These are phyloP conservation scores for Spatholobus suberectus DNA, from an alignment of 306 rosid genomes.

Conservation along the genomic window DNA sequence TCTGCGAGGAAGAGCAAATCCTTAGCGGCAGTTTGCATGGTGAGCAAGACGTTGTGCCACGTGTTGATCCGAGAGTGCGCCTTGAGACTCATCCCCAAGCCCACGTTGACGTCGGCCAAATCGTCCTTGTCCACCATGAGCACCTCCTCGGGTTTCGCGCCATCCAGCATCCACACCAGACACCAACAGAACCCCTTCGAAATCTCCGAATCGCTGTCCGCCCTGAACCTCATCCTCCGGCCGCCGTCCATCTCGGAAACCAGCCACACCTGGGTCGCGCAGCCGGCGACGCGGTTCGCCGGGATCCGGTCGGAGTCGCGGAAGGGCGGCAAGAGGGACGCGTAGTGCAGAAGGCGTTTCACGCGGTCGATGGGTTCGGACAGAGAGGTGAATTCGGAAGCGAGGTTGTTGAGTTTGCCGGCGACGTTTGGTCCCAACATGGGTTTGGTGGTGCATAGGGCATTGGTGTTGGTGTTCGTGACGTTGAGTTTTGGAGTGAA, in stretches of 20 bases:
- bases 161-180: conserved; percentile 69
- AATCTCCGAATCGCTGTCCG: conserved; percentile 88
- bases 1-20: conserved; percentile 33
- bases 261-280: conserved; percentile 80
- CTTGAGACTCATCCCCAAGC: conserved; percentile 46
- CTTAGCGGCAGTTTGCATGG: conserved; percentile 68
- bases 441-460: not conserved
- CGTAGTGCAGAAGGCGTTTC: conserved; percentile 71
- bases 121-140: conserved; percentile 49
- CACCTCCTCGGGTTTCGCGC: conserved; percentile 66
- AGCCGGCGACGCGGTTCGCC: conserved; percentile 66
- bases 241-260: conserved; percentile 57
- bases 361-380: conserved; percentile 76
- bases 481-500: not conserved
- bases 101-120: conserved; percentile 60
- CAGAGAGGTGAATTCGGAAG: conserved; percentile 63
- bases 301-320: conserved; percentile 43
- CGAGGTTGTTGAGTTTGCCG: conserved; percentile 39
- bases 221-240: conserved; percentile 66
- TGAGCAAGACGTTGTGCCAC: conserved; percentile 69
- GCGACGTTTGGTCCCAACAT: not conserved
- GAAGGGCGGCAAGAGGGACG: conserved; percentile 56
- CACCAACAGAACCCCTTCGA: conserved; percentile 84
- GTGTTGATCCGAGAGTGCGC: conserved; percentile 73
- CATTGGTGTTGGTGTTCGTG: not conserved